Base-by-base conservation (phyloP, 768 basidiomycete species). In the Phanerodontia chrysosporium region DNA sequence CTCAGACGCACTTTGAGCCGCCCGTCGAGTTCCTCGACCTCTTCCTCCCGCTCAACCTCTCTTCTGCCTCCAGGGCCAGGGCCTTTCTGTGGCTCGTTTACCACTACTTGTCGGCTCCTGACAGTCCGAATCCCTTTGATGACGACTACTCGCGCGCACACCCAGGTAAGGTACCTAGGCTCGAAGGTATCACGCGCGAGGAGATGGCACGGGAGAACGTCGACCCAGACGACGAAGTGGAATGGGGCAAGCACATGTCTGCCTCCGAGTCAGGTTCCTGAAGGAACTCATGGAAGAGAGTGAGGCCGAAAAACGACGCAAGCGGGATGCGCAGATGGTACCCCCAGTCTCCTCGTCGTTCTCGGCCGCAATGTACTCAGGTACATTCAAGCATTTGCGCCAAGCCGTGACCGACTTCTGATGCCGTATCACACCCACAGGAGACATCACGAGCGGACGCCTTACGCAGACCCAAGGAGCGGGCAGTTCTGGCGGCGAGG, bases 61-160 rank as follows among this genome's bases (percentile, higher is more conserved):
- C 87, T 12, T 91, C 92, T 2, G 71, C 72, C 3, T 86, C 88
- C 62, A 87, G 94, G 29, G 91, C 89, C 5, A 77, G 76, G 57
- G 89, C 85, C 2, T 92, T 96, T 70, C 79, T 96, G 28, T 93
- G 90, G 89, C 78, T 93, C 58, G 73, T 92, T 51, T 93, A 84
- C 71, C 80, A 90, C 67, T 93, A 95, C 70, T 77, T 95, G 62
- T 91, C 94, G 71, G 78, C 78, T 32, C 77, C 82, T 1, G 76
- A 79, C 35, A 70, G 75, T 12, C 72, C 79, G n/a, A 94, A 92
- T 70, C 88, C 91, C 4, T 94, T 89, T 69, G 81, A 84, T 54
- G 86, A 90, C 66, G 81, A 83, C 18, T 83, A 84, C 70, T 81
- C 87, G 14, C 73, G 74, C 35, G 67, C 70, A 59, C 72, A 86